Evolutionary conservation across 2,329 filamentous ascomycete genomes (phyloP), one percentile per base, ranked within the genome.

Genomic region (Neonectria neomacrospora): DNA sequence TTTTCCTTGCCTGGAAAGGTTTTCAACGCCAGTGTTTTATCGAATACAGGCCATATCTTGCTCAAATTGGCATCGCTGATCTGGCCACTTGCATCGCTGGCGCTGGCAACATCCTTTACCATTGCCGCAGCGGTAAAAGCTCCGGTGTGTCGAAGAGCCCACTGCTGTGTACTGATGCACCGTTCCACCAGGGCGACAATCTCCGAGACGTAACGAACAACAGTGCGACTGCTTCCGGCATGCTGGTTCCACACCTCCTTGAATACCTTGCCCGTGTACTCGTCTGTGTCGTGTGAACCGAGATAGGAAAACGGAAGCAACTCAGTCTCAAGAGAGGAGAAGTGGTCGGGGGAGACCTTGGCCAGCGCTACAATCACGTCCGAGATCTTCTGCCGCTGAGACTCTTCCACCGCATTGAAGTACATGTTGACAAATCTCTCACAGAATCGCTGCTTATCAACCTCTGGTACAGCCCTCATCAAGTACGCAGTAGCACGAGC

Each of bases 1-100:
- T 88, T 89, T 78, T 97, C 94, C 76, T 99, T 99, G 22, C 93
- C 93, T 1, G 91, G 86, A 84, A 97, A 99, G 1, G 94, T 97
- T 83, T 97, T 98, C 12, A 97, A 88, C 2, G 88, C 87, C 42
- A 98, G 80, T 1, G 92, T 89, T 73, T 91, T 93, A 67, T 97
- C 93, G 51, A 97, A 83, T 2, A 90, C 86, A 0, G 92, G 92
- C 95, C 95, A 99, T 22, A 97, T 82, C 16, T 81, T 80, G 68
- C 84, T 82, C 18, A 92, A 82, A 42, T 89, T 88, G 3, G 82
- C 74, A 18, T 85, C 82, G 64, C 86, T 87, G 56, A 93, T 87
- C 45, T 87, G 84, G 0, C 86, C 87, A 5, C 84, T 82, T 54
- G 82, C 79, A 11, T 86, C 84, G 54, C 86, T 84, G 20, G 86